These are phyloP conservation scores for Citrus australasica DNA, from an alignment of 345 rosid species.

Conservation along the genomic window DNA sequence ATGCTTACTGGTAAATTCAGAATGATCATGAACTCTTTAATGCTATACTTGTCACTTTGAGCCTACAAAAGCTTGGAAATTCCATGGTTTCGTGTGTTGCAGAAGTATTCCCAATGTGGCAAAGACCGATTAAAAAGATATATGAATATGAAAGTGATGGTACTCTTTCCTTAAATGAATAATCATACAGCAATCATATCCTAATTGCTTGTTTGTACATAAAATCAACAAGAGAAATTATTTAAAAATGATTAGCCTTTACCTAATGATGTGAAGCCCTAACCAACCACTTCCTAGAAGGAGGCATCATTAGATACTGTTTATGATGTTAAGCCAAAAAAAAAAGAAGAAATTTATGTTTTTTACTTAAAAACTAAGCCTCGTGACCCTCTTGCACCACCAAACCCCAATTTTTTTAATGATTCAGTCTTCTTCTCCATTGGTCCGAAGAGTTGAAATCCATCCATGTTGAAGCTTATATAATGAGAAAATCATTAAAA, in stretches of 20 bases:
- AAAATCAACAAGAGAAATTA: conserved; percentile 19
- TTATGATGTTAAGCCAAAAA: conserved; percentile 10
- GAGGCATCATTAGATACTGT: conserved; percentile 7
- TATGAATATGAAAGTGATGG: neutral
- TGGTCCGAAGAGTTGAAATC: conserved; percentile 31
- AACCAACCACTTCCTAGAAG: conserved; percentile 20
- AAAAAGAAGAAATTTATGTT: neutral
- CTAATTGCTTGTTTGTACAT: conserved; percentile 22
- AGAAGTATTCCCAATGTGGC: neutral
- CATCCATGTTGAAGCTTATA: conserved; percentile 12
- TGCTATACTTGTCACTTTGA: neutral
- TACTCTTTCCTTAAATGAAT: conserved; percentile 11
- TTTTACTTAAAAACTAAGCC: conserved; percentile 21
- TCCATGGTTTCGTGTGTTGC: neutral
- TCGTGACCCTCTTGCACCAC: conserved; percentile 23
- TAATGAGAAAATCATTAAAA: conserved; percentile 16
- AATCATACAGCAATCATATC: conserved; percentile 21
- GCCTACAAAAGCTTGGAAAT: neutral
- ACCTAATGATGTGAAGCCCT: conserved; percentile 43
- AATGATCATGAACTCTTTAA: neutral
- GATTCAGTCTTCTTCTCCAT: conserved; percentile 13
- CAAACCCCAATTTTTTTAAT: conserved; percentile 25
- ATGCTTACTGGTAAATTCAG: neutral
- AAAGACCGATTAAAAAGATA: neutral
- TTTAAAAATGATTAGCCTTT: conserved; percentile 11